Base-by-base conservation (phyloP, 2,329 filamentous ascomycete species). In the Stagonosporopsis cucurbitacearum region DNA sequence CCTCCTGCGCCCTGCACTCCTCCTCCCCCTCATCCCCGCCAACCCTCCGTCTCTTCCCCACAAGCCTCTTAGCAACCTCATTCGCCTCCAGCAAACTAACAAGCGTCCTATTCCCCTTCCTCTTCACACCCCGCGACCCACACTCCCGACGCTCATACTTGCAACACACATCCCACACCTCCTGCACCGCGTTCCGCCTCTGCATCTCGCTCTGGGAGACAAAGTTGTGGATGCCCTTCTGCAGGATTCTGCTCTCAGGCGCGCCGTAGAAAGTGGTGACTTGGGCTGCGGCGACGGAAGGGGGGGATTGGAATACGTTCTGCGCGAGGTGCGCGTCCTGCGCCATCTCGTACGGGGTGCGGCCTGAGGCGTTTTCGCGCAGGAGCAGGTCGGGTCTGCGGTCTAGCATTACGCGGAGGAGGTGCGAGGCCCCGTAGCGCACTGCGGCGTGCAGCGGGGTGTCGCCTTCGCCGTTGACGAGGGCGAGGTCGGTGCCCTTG, bases 281-380 rank as follows among this genome's bases (percentile, higher is more conserved):
- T 2, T 7, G 28, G 25, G 28, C 9, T n/a, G n/a, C 25, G 8
- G 13, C 9, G 12, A 44, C 43, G 4, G 46, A 28, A 19, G 67
- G 70, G 28, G 61, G 58, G 17, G 60, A 54, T 5, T 30, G 58
- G 57, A 64, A 64, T 28, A 67, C 77, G 6, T 67, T 57, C 3
- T 67, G 65, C 7, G 76, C 73, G 2, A 84, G 75, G 57, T 82
- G 81, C 1, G 74, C 72, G 48, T 89, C 86, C 46, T 84, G 78
- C 0, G 87, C 85, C 44, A 90, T 75, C 64, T 95, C 90, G 25
- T 82, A 80, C 0, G 91, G 88, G 0, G 90, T 95, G 15, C 84
- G 82, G 1, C 91, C 91, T 0, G 89, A 89, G 0, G 89, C 85
- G 63, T 93, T 93, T 71, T 95, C 91, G 20, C 87, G 84, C 63